Conservation (phyloP, 345 rosid species). For the Gossypium ekmanianum region DNA sequence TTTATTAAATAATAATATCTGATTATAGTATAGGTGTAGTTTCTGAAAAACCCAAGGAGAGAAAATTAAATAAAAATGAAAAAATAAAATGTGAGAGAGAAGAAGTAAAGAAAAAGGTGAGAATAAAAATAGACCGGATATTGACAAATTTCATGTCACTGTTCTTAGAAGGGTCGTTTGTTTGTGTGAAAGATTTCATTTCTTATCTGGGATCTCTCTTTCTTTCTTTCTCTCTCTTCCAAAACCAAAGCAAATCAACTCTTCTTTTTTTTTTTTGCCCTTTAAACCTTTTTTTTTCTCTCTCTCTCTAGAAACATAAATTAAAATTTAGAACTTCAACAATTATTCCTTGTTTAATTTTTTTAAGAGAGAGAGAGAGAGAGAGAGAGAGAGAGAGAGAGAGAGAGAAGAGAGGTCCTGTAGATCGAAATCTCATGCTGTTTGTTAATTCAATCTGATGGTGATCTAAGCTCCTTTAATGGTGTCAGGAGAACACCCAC, state of each 20-base stretch:
- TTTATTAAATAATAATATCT: too few relatives aligned
- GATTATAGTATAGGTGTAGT: too few relatives aligned
- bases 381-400: slow-evolving; percentile 27
- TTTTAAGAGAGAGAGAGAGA: slow-evolving; percentile 15
- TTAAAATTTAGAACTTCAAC: slow-evolving; percentile 7
- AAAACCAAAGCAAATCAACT: slow-evolving; percentile 13
- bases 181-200: slow-evolving; percentile 69
- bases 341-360: slow-evolving; percentile 17
- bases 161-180: slow-evolving; percentile 79
- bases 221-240: slow-evolving; percentile 27
- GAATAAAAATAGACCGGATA: slow-evolving; percentile 94
- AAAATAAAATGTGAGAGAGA: neutral
- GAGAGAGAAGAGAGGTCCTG: slow-evolving; percentile 64
- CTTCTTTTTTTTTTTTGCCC: neutral
- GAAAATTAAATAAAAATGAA: neutral
- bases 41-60: neutral
- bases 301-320: slow-evolving; percentile 29
- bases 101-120: slow-evolving; percentile 53
- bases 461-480: slow-evolving; percentile 64
- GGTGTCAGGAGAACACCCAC: slow-evolving; percentile 43
- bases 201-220: slow-evolving; percentile 48
- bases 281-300: neutral
- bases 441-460: slow-evolving; percentile 31
- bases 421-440: slow-evolving; percentile 61
- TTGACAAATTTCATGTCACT: slow-evolving; percentile 97